phyloP scores from a whole-genome alignment of 306 rosid species.

The Lotus japonicus region DNA sequence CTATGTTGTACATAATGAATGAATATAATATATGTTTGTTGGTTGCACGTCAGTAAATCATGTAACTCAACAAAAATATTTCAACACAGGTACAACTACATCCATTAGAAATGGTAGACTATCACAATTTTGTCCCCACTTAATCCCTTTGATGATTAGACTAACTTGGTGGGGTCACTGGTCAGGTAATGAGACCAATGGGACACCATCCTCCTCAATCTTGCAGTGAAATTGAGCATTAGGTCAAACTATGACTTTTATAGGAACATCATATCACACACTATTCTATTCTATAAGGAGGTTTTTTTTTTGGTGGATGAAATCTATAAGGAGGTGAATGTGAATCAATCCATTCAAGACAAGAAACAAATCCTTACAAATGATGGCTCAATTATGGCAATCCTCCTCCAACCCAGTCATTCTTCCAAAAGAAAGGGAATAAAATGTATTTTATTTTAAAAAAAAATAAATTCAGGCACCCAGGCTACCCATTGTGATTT shows the following conservation, averaged over 20 bases:
- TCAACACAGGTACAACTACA: neutral
- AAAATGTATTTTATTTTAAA: too few relatives aligned
- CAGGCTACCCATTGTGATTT: too few relatives aligned
- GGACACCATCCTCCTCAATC: neutral
- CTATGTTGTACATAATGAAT: neutral
- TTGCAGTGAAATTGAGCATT: neutral
- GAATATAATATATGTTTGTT: slow-evolving; percentile 8
- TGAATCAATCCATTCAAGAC: neutral
- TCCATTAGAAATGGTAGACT: slow-evolving; percentile 27
- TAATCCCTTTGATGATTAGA: slow-evolving; percentile 21
- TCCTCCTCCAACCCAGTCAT: neutral
- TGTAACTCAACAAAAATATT: slow-evolving; percentile 3
- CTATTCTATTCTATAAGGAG: neutral
- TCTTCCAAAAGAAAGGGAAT: neutral
- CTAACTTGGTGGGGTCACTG: slow-evolving; percentile 23
- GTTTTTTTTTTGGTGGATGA: neutral
- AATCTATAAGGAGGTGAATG: neutral
- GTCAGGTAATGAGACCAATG: neutral
- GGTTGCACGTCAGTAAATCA: slow-evolving; percentile 42
- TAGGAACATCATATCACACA: slow-evolving; percentile 2
- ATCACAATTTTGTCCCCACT: slow-evolving; percentile 17
- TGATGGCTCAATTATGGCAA: slow-evolving; percentile 4
- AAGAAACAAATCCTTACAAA: neutral
- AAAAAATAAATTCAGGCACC: too few relatives aligned
- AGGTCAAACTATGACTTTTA: slow-evolving; percentile 15